Evolutionary conservation across 2,329 filamentous ascomycete species (phyloP).

Genomic region (Metarhizium rileyi): DNA sequence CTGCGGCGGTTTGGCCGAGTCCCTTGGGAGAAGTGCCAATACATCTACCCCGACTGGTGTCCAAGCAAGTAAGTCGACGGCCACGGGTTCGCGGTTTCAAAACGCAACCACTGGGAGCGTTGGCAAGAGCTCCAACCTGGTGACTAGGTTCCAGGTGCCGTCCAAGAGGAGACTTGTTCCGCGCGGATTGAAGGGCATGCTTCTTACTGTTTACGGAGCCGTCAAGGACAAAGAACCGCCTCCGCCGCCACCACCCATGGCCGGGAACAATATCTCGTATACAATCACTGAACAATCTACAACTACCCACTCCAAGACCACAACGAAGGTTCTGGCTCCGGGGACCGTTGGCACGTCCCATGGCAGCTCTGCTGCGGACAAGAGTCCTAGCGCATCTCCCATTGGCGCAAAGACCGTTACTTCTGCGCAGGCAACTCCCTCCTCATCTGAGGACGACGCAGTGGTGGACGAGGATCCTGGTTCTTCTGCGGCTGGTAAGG

Average conservation of each 20-base stretch:
- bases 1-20: constrained; percentile 30
- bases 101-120: neutral
- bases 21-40: constrained; percentile 1
- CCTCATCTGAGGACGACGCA: constrained; percentile 2
- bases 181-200: constrained; percentile 12
- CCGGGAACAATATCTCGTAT: constrained; percentile 9
- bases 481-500: no score
- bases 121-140: neutral
- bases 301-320: neutral
- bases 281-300: neutral
- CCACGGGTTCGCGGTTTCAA: neutral
- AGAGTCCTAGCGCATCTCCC: constrained; percentile 20
- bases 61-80: neutral
- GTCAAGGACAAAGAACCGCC: constrained; percentile 18
- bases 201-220: constrained; percentile 35
- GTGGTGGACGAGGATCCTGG: constrained; percentile 16
- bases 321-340: constrained; percentile 1
- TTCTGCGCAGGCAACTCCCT: neutral
- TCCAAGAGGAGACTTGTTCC: neutral
- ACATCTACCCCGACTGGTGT: neutral
- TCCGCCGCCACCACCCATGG: constrained; percentile 25
- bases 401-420: neutral
- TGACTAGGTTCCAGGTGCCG: neutral
- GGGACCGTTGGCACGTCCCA: neutral
- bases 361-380: neutral